These are phyloP conservation scores for Acorus calamus DNA, from an alignment of 106 monocot species.

Conservation along the genomic window DNA sequence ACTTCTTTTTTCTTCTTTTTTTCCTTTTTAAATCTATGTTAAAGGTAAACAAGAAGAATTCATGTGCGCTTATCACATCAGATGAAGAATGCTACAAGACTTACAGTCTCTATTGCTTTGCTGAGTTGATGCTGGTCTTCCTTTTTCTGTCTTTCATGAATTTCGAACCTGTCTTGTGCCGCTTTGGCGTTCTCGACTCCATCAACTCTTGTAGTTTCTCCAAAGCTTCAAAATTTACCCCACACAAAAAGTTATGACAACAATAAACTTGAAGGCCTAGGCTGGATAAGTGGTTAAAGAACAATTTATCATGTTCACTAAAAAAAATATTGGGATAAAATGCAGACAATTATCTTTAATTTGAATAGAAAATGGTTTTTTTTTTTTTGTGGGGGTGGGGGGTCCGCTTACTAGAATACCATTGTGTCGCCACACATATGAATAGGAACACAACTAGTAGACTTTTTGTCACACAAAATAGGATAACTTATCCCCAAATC, in stretches of 20 bases:
- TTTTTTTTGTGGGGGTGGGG: neutral
- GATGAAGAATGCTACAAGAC: too few species aligned
- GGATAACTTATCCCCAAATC: too few species aligned
- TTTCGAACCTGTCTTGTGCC: conserved; percentile 6
- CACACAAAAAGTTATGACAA: neutral
- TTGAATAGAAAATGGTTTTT: neutral
- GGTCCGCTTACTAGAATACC: too few species aligned
- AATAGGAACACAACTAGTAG: too few species aligned
- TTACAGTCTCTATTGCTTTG: too few species aligned
- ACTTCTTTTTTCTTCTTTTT: too few species aligned
- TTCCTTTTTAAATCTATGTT: too few species aligned
- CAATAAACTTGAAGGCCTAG: neutral
- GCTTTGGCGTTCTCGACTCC: conserved; percentile 18
- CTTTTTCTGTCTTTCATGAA: conserved; percentile 6
- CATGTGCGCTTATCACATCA: too few species aligned
- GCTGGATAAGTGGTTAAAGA: neutral
- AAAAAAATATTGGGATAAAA: neutral
- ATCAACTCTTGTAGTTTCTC: conserved; percentile 30
- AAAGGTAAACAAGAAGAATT: too few species aligned
- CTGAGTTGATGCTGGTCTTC: conserved; percentile 5
- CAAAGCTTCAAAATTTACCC: conserved; percentile 18
- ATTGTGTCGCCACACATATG: too few species aligned
- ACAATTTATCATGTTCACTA: neutral
- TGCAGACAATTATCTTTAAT: neutral
- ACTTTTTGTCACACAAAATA: too few species aligned